Base-by-base conservation (phyloP, 768 basidiomycete species). In the Lentinula boryana region DNA sequence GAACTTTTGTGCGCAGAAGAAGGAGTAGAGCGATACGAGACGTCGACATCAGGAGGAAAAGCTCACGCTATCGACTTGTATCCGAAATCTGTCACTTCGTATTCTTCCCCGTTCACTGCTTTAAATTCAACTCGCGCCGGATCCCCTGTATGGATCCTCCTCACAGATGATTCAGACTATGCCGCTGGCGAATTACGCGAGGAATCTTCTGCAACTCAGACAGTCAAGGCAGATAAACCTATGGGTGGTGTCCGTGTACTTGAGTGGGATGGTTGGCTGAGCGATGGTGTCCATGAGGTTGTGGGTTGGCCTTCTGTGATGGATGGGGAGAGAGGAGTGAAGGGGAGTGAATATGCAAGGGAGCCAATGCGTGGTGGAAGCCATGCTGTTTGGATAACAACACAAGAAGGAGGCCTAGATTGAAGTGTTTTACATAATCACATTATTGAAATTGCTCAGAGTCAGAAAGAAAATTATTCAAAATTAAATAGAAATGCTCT, bases 11-110 rank as follows among this genome's bases (percentile, higher is more conserved):
- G n/a, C 5, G 36, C 16, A 10, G 36, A 38, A 7, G 58, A 51
- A 23, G 50, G 49, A 21, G 70, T 70, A 15, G 71, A 77, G 55
- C 68, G 76, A 21, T 78, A 71, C 63, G 72, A 82, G 61, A 80
- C 80, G 0, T 71, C 73, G 1, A 82, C 80, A 1, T 77, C 78
- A 0, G 80, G 80, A 12, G 81, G 82, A 1, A 82, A 79, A 69
- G 82, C 82, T 12, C 77, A 82, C 59, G 82, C 80, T 3, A 71
- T 83, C 9, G 81, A 82, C 58, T 58, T 82, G 5, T 62, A 72
- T 5, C 58, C 71, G 7, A 80, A 79, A 62, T 63, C 56, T 58
- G 40, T 21, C 23, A 8, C n/a, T n/a, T 21, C 50, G 18, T 12
- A 59, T 41, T 3, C 32, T 6, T 60, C 54, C 3, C 60, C 65